Evolutionary conservation across 2,329 filamentous ascomycete species (phyloP).

Genomic region (Colletotrichum orbiculare): DNA sequence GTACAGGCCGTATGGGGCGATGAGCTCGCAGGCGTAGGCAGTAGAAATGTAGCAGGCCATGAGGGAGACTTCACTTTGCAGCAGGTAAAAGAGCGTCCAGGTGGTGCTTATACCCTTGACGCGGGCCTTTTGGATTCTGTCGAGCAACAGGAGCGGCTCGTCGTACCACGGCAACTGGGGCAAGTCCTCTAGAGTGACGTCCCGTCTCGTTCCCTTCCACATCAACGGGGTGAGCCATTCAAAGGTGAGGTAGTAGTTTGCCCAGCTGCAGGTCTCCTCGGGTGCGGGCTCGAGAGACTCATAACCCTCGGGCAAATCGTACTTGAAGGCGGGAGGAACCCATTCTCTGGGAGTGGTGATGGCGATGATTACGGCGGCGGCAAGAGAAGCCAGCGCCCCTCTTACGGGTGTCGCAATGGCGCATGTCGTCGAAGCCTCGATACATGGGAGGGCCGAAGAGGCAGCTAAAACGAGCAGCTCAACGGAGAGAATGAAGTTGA

Average conservation of each 20-base stretch:
- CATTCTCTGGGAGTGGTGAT: slow-evolving; percentile 61
- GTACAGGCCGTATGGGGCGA: slow-evolving; percentile 65
- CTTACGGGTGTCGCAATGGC: slow-evolving; percentile 42
- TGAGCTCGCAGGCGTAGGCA: slow-evolving; percentile 57
- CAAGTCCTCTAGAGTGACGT: slow-evolving; percentile 59
- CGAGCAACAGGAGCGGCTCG: slow-evolving; percentile 60
- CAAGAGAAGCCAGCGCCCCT: slow-evolving; percentile 50
- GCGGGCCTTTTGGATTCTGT: slow-evolving; percentile 56
- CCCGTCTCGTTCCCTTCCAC: slow-evolving; percentile 56
- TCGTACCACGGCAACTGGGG: slow-evolving; percentile 66
- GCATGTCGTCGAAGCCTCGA: slow-evolving; percentile 49
- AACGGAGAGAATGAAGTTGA: slow-evolving; percentile 57
- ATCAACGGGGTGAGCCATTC: slow-evolving; percentile 62
- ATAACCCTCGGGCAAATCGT: slow-evolving; percentile 51
- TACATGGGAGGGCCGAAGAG: slow-evolving; percentile 56
- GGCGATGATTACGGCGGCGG: slow-evolving; percentile 52
- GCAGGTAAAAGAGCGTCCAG: slow-evolving; percentile 57
- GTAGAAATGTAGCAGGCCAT: slow-evolving; percentile 57
- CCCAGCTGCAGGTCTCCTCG: slow-evolving; percentile 66
- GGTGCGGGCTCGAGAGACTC: slow-evolving; percentile 53
- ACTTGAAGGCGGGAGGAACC: slow-evolving; percentile 55
- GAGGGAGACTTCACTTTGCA: slow-evolving; percentile 53
- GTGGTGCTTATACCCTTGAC: slow-evolving; percentile 55
- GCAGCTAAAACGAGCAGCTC: slow-evolving; percentile 49
- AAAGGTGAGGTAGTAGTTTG: slow-evolving; percentile 62